Base-by-base conservation (phyloP, 129 eudicot genomes). In the Centaurea solstitialis region DNA sequence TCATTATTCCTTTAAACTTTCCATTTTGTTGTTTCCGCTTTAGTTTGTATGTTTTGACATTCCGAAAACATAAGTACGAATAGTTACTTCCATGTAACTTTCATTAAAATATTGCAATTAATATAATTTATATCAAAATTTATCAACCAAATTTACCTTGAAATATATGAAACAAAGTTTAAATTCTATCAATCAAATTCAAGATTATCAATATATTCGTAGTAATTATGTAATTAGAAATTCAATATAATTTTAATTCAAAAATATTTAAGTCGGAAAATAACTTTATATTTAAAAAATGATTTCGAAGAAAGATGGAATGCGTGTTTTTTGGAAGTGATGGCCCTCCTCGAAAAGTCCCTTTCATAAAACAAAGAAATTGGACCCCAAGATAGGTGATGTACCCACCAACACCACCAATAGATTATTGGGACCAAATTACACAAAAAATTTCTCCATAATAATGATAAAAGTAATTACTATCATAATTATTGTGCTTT, bases 321-420 rank as follows among this genome's bases (percentile, higher is more conserved):
- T 64, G 65, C 10, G 64, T 26, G 38, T 65, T 64, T 28, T 65
- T 11, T 11, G 74, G 21, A 68, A 68, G 41, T 66, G 66, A 38
- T 50, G 22, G 80, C 1, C 59, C 76, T 68, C 40, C 28, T 68
- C 39, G 47, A 26, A 17, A 35, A 50, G 50, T 76, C 66, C 15
- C 35, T 39, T 74, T 82, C 62, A 50, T 81, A 37, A 75, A 53
- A 53, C 50, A 76, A 82, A 53, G 7, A 64, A 69, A 57, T 69
- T 76, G 85, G 85, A 76, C 85, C 85, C 85, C 45, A 24, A 70
- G 84, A 81, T 65, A 39, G 85, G 39, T 76, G 57, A 75, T 53
- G 72, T 22, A 76, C 39, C 81, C 38, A 76, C 81, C 70, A 76
- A 77, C 38, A 76, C 81, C 70, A 76, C 81, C 70, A 82, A 8